Conservation (phyloP, 2,329 filamentous ascomycete genomes). For the Fusarium chlamydosporum region DNA sequence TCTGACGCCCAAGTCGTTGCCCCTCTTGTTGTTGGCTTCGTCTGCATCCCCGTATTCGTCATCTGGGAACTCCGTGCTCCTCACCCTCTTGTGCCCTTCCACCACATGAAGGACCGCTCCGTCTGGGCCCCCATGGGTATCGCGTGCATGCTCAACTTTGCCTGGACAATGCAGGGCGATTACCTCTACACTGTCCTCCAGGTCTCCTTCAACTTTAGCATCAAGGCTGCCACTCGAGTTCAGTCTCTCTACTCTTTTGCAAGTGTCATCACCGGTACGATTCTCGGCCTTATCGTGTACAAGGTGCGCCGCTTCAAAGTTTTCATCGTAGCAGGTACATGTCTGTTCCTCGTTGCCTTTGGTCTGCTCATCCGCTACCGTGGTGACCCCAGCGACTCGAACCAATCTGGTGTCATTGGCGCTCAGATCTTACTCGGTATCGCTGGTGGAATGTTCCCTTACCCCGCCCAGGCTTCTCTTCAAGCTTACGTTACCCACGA, state of each 20-base stretch:
- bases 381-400: conserved; percentile 61
- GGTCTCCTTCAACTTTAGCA: conserved; percentile 72
- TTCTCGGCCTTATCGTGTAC: conserved; percentile 70
- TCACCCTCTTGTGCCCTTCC: conserved; percentile 72
- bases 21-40: conserved; percentile 61
- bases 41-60: conserved; percentile 66
- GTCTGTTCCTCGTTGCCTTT: conserved; percentile 74
- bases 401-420: conserved; percentile 70
- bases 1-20: conserved; percentile 57
- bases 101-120: conserved; percentile 72
- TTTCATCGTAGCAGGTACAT: conserved; percentile 73
- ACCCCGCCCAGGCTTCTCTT: conserved; percentile 63
- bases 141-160: conserved; percentile 67
- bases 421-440: conserved; percentile 74
- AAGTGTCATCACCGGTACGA: conserved; percentile 70
- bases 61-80: conserved; percentile 63
- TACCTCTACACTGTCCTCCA: conserved; percentile 74
- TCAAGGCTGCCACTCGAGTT: conserved; percentile 70
- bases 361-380: conserved; percentile 75
- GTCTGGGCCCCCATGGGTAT: conserved; percentile 75
- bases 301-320: conserved; percentile 71
- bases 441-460: conserved; percentile 73
- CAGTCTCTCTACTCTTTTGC: conserved; percentile 70
- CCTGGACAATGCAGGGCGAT: conserved; percentile 74
- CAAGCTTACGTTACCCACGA: conserved; percentile 62